Conservation (phyloP, 116 monocot species). For the Phalaenopsis hybrid region DNA sequence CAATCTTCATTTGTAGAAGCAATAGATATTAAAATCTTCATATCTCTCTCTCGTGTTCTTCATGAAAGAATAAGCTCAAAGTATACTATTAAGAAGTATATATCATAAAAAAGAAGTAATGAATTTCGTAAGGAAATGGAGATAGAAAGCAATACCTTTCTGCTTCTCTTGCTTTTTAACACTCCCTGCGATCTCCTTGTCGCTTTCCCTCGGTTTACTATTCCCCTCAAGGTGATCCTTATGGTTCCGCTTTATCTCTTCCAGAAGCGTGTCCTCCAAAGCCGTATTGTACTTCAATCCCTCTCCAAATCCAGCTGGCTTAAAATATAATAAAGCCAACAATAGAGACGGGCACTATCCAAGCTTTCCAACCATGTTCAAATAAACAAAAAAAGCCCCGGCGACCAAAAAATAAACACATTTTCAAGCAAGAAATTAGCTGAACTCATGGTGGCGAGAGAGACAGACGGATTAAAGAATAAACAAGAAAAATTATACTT, state of each 20-base stretch:
- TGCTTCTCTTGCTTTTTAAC: conserved; percentile 17
- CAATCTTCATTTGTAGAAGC: not conserved
- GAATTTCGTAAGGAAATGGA: not conserved
- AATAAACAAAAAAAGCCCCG: too few species aligned
- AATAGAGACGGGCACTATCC: not conserved
- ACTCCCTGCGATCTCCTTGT: not conserved
- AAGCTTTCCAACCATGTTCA: too few species aligned
- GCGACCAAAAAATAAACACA: too few species aligned
- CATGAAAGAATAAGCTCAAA: too few species aligned
- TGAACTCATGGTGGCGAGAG: too few species aligned
- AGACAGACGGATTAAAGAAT: not conserved
- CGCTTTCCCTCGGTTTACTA: conserved; percentile 8
- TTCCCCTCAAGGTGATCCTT: conserved; percentile 23
- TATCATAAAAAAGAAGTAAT: not conserved
- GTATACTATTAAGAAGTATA: too few species aligned
- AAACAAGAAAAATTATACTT: not conserved
- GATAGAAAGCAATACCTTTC: conserved; percentile 9
- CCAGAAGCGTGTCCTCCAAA: conserved; percentile 58
- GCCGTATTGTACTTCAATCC: conserved; percentile 62
- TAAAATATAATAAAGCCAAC: too few species aligned
- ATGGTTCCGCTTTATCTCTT: conserved; percentile 54
- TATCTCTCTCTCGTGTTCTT: not conserved
- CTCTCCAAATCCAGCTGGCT: conserved; percentile 72
- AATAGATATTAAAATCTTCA: not conserved
- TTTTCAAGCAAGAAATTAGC: too few species aligned